Percentiles rank a stretch among this genome's conserved stretches.
These are phyloP conservation scores for Drechslera avenae DNA, from an alignment of 2,329 filamentous ascomycete genomes.

Conservation along the genomic window DNA sequence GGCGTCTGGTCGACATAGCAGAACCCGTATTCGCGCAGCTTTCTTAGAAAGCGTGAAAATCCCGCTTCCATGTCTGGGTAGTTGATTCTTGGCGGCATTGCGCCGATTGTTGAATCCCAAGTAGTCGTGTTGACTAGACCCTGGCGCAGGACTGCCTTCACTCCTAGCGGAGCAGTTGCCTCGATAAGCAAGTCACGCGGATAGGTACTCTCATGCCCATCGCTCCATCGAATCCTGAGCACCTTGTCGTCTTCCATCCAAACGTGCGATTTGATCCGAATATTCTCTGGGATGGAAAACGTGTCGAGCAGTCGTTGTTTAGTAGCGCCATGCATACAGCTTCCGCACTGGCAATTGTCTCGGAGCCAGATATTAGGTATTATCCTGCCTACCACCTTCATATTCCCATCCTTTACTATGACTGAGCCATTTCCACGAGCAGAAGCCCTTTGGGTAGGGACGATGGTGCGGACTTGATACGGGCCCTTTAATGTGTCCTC, in stretches of 20 bases:
- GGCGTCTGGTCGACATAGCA: conserved; percentile 76
- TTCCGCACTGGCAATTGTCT: conserved; percentile 72
- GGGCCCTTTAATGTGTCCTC: too few species aligned
- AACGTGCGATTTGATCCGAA: conserved; percentile 29
- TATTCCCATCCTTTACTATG: conserved; percentile 2
- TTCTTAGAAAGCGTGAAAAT: conserved; percentile 59
- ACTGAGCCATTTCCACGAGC: background rate
- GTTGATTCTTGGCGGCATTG: conserved; percentile 57
- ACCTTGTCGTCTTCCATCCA: conserved; percentile 9
- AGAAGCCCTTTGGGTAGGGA: background rate
- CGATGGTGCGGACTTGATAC: too few species aligned
- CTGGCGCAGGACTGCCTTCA: conserved; percentile 41
- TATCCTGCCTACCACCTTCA: background rate
- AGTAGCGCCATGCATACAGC: conserved; percentile 72
- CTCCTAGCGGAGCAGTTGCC: conserved; percentile 48
- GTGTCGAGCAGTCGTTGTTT: conserved; percentile 72
- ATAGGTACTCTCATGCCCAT: conserved; percentile 72
- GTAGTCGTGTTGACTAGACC: conserved; percentile 41
- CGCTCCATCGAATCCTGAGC: conserved; percentile 49
- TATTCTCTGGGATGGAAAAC: conserved; percentile 55
- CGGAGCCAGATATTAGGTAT: conserved; percentile 50
- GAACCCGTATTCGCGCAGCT: conserved; percentile 73
- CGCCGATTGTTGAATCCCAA: conserved; percentile 42
- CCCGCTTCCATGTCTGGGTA: conserved; percentile 22
- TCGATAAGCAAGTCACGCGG: conserved; percentile 63